These are phyloP conservation scores for Oxalis stricta DNA, from an alignment of 441 rosid species.

Conservation along the genomic window DNA sequence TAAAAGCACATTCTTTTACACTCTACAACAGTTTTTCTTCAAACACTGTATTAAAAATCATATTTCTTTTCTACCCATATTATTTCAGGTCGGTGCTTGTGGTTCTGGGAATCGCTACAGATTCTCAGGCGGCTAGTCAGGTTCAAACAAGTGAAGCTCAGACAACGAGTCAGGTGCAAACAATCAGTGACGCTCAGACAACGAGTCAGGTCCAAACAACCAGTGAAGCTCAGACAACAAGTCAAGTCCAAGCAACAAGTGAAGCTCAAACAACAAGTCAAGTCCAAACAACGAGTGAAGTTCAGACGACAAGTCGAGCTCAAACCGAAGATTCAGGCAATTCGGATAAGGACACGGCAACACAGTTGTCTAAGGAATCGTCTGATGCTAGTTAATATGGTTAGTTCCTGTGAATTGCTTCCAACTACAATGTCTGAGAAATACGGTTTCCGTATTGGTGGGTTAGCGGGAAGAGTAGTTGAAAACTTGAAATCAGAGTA, in stretches of 20 bases:
- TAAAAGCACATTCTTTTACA: not conserved
- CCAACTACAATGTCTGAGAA: no score
- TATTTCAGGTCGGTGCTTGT: conserved; percentile 59
- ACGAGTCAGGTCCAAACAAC: conserved; percentile 43
- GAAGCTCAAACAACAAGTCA: conserved; percentile 38
- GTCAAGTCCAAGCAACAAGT: conserved; percentile 43
- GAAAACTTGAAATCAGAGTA: no score
- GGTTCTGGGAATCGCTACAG: conserved; percentile 67
- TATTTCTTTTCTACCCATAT: conserved; percentile 10
- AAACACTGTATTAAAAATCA: not conserved
- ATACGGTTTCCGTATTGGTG: no score
- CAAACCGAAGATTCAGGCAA: no score
- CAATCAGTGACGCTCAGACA: conserved; percentile 44
- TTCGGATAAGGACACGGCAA: conserved; percentile 24
- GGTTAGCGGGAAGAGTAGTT: no score
- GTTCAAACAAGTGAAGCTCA: conserved; percentile 39
- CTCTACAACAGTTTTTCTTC: not conserved
- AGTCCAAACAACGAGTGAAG: conserved; percentile 47
- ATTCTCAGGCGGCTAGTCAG: conserved; percentile 47
- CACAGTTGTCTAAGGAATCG: conserved; percentile 47
- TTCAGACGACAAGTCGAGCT: no score
- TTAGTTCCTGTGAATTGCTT: not conserved
- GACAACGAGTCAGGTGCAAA: conserved; percentile 40
- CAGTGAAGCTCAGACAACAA: conserved; percentile 42
- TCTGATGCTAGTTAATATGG: conserved; percentile 34